These are phyloP conservation scores for Colletotrichum shisoi DNA, from an alignment of 2,329 filamentous ascomycete genomes.

Conservation along the genomic window DNA sequence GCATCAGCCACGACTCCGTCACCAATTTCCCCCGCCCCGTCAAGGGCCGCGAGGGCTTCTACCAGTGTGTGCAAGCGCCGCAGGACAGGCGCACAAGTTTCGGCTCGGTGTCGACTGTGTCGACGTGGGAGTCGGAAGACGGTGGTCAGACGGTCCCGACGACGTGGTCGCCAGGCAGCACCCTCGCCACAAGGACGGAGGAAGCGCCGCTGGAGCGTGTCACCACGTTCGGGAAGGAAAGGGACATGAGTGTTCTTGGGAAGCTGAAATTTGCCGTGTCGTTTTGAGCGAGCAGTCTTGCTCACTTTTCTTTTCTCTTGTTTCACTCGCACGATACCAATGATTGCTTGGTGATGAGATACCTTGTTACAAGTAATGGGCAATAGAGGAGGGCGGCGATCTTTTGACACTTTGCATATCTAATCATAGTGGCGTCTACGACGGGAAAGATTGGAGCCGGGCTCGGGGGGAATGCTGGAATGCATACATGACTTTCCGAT, in stretches of 20 bases:
- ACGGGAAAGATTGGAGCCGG: background rate
- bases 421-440: slow-evolving; percentile 22
- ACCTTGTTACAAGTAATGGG: slow-evolving; percentile 27
- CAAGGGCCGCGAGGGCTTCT: slow-evolving; percentile 63
- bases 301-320: slow-evolving; percentile 9
- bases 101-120: slow-evolving; percentile 58
- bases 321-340: slow-evolving; percentile 35
- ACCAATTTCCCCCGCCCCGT: slow-evolving; percentile 65
- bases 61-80: slow-evolving; percentile 60
- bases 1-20: slow-evolving; percentile 58
- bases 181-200: slow-evolving; percentile 51
- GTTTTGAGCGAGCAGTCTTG: slow-evolving; percentile 24
- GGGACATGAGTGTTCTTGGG: slow-evolving; percentile 12
- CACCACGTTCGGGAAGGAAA: slow-evolving; percentile 37
- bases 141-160: slow-evolving; percentile 57
- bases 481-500: background rate
- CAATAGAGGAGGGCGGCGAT: slow-evolving; percentile 21
- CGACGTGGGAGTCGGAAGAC: slow-evolving; percentile 60
- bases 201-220: slow-evolving; percentile 45
- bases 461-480: background rate
- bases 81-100: slow-evolving; percentile 51
- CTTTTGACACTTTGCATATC: slow-evolving; percentile 8
- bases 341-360: slow-evolving; percentile 26
- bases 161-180: slow-evolving; percentile 59
- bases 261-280: slow-evolving; percentile 34